A percentile compares a stretch with the other conserved stretches of the same genome.
Evolutionary conservation across 495 filamentous ascomycete species (phyloP).

Genomic region (Aspergillus homomorphus): DNA sequence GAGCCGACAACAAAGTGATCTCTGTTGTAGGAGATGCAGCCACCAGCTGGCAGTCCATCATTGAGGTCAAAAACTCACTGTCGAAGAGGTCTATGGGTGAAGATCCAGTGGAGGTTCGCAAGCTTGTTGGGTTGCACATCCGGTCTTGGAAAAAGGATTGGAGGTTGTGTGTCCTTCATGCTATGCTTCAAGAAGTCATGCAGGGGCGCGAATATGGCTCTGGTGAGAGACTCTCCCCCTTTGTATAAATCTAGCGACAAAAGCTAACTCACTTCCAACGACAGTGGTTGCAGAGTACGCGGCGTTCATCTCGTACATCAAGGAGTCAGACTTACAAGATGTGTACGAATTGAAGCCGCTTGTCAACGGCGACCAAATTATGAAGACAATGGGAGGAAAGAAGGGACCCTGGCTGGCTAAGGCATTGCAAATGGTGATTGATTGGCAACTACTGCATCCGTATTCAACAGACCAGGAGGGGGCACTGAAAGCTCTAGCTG

Average conservation of each 20-base stretch:
- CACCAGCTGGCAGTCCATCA: constrained; percentile 56
- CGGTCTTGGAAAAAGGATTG: constrained; percentile 74
- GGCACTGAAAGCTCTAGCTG: constrained; percentile 62
- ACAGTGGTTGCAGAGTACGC: constrained; percentile 43
- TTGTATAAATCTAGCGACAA: not conserved
- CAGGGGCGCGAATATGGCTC: constrained; percentile 30
- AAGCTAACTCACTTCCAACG: not conserved
- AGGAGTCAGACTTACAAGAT: constrained; percentile 39
- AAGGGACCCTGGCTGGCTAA: constrained; percentile 76
- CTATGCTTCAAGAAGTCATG: constrained; percentile 64
- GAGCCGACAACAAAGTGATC: constrained; percentile 67
- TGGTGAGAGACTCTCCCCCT: constrained; percentile 23
- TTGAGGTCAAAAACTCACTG: constrained; percentile 51
- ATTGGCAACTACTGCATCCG: constrained; percentile 85
- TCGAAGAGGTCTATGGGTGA: constrained; percentile 25
- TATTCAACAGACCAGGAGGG: constrained; percentile 54
- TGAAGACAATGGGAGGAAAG: constrained; percentile 54
- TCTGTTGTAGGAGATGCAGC: constrained; percentile 64
- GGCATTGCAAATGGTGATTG: constrained; percentile 68
- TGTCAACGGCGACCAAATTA: constrained; percentile 64
- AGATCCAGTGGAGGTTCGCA: constrained; percentile 42
- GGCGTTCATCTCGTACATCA: constrained; percentile 42
- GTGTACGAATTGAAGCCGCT: constrained; percentile 54
- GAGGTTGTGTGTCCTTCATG: constrained; percentile 69
- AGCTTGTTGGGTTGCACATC: constrained; percentile 70